Percentiles rank a stretch among this genome's conserved stretches.
These are phyloP conservation scores for Gonapodya prolifera DNA, from an alignment of 192 early-diverging fungal genomes.

Conservation along the genomic window DNA sequence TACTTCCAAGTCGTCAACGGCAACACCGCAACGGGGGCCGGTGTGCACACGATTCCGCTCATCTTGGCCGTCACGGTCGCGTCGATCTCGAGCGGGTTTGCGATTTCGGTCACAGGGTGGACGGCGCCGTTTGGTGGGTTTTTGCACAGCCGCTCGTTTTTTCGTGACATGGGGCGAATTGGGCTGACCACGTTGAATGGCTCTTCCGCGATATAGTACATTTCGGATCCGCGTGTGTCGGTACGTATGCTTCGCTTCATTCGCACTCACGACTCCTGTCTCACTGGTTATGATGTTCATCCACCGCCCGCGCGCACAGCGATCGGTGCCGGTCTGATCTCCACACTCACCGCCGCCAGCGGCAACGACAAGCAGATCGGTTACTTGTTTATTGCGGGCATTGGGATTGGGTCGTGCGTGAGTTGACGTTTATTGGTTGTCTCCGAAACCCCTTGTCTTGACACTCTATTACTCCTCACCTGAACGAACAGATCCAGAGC, in stretches of 20 bases:
- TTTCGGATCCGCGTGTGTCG: too few relatives aligned
- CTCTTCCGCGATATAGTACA: too few relatives aligned
- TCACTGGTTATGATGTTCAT: too few relatives aligned
- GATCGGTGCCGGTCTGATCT: conserved; percentile 40
- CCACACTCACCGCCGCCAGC: conserved; percentile 33
- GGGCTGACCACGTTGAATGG: too few relatives aligned
- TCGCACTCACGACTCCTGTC: too few relatives aligned
- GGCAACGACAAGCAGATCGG: conserved; percentile 34
- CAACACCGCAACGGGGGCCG: conserved; percentile 10
- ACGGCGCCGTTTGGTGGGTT: conserved; percentile 37
- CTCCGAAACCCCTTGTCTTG: background rate
- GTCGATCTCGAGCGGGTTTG: conserved; percentile 34
- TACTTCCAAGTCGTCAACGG: background rate
- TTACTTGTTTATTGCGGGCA: conserved; percentile 32
- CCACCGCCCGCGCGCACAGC: conserved; percentile 29
- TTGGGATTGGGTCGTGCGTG: conserved; percentile 35
- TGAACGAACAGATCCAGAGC: background rate
- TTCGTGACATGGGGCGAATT: too few relatives aligned
- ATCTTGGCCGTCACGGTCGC: conserved; percentile 37
- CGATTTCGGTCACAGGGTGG: conserved; percentile 34
- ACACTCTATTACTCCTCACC: too few relatives aligned
- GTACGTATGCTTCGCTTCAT: too few relatives aligned
- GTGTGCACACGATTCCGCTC: conserved; percentile 50
- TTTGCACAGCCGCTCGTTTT: conserved; percentile 46
- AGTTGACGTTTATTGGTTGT: background rate